Conservation (phyloP, 352 stramenopile genomes). For the Phytophthora tentaculata region DNA sequence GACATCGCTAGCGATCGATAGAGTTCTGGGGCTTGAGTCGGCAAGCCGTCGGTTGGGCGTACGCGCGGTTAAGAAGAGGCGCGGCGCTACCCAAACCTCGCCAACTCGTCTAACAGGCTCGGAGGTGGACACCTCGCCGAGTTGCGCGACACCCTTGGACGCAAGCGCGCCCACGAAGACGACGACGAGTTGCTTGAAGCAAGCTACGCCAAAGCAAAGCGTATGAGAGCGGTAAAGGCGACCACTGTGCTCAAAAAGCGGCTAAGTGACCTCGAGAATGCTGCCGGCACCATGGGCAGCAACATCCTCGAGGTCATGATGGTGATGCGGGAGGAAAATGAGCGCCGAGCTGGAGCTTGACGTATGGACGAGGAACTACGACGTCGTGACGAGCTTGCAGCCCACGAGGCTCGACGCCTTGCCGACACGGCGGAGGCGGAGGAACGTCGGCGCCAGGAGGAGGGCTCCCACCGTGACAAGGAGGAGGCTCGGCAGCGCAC, state of each 20-base stretch:
- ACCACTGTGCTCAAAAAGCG: neutral
- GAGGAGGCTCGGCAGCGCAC: neutral
- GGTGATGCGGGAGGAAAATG: neutral
- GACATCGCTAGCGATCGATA: too few relatives aligned
- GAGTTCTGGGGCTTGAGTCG: too few relatives aligned
- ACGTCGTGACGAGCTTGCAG: neutral
- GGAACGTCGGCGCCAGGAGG: neutral
- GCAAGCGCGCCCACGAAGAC: neutral
- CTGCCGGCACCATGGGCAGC: neutral
- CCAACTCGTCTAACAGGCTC: neutral
- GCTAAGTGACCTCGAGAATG: neutral
- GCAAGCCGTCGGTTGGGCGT: neutral
- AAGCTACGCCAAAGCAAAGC: neutral
- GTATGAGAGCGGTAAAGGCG: neutral
- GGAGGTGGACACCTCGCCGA: neutral
- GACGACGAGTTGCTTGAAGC: neutral
- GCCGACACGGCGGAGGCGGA: neutral
- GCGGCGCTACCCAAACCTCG: neutral
- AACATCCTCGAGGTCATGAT: neutral
- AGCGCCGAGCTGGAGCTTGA: neutral
- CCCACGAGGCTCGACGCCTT: neutral
- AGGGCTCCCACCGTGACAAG: neutral
- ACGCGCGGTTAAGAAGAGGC: neutral
- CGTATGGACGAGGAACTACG: neutral
- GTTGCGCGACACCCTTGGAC: neutral